Conservation (phyloP, 371 early-diverging fungal species). For the Coemansia sp. region DNA sequence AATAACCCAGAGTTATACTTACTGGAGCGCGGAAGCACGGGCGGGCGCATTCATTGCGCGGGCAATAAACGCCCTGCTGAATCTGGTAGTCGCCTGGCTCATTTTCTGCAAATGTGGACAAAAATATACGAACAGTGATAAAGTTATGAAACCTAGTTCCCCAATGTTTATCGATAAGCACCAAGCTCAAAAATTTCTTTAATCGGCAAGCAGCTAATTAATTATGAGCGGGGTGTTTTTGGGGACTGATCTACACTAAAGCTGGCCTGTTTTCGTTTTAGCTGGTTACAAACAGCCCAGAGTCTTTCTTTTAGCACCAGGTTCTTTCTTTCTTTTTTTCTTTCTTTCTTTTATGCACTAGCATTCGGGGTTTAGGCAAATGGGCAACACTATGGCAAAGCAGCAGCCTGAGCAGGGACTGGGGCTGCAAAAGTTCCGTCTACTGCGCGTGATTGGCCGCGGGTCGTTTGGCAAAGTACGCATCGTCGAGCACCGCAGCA, state of each 20-base stretch:
- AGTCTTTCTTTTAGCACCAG: neutral
- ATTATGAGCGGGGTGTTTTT: too few species aligned
- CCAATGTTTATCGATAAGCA: too few species aligned
- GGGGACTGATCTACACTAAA: too few species aligned
- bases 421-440: slow-evolving; percentile 51
- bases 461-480: slow-evolving; percentile 61
- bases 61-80: slow-evolving; percentile 14
- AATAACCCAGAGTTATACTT: neutral
- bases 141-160: too few species aligned
- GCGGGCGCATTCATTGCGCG: neutral
- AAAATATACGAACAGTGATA: too few species aligned
- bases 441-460: slow-evolving; percentile 53
- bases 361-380: slow-evolving; percentile 1
- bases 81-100: slow-evolving; percentile 9
- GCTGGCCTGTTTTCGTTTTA: too few species aligned
- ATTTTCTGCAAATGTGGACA: neutral
- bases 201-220: too few species aligned
- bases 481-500: slow-evolving; percentile 80
- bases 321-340: neutral
- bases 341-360: neutral
- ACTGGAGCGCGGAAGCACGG: slow-evolving; percentile 1
- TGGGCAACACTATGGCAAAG: slow-evolving; percentile 45
- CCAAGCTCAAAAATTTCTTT: too few species aligned
- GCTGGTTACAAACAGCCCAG: too few species aligned
- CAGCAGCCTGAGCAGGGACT: slow-evolving; percentile 38